Evolutionary conservation across 805 yeast species (phyloP).

Genomic region (Saccharomycopsis microspora): DNA sequence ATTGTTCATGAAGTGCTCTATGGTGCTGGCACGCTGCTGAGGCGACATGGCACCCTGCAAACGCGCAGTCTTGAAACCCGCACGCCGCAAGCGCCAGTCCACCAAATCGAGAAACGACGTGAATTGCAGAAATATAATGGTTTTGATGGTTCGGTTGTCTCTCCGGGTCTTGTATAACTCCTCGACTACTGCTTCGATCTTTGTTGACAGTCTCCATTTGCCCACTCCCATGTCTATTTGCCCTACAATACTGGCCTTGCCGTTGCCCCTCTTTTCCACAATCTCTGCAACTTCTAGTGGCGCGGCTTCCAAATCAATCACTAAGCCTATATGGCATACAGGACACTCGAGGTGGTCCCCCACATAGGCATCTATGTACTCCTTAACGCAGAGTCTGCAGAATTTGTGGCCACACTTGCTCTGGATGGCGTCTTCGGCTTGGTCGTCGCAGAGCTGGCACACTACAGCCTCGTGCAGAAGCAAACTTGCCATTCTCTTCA

Average conservation of each 20-base stretch:
- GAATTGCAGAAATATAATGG: slow-evolving; percentile 95
- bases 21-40: slow-evolving; percentile 83
- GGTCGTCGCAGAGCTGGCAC: slow-evolving; percentile 93
- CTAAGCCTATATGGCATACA: slow-evolving; percentile 86
- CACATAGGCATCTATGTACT: slow-evolving; percentile 71
- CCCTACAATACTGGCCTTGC: slow-evolving; percentile 62
- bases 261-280: slow-evolving; percentile 38
- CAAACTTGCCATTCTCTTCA: slow-evolving; percentile 47
- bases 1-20: slow-evolving; percentile 84
- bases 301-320: slow-evolving; percentile 83
- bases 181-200: slow-evolving; percentile 92
- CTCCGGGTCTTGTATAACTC: slow-evolving; percentile 81
- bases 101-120: slow-evolving; percentile 93
- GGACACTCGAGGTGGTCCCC: slow-evolving; percentile 69
- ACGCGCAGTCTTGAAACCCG: slow-evolving; percentile 91
- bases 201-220: slow-evolving; percentile 89
- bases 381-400: slow-evolving; percentile 86
- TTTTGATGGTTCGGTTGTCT: slow-evolving; percentile 80
- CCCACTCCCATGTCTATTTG: slow-evolving; percentile 73
- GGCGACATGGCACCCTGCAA: slow-evolving; percentile 97
- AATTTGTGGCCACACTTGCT: slow-evolving; percentile 90
- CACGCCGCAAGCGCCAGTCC: slow-evolving; percentile 90
- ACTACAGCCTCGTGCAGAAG: slow-evolving; percentile 36
- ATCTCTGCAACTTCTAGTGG: slow-evolving; percentile 59
- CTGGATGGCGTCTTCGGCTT: slow-evolving; percentile 94